A percentile compares a stretch with the other conserved stretches of the same genome.
phyloP scores from a whole-genome alignment of 2,329 filamentous ascomycete genomes.

The Trichoderma lentiforme region DNA sequence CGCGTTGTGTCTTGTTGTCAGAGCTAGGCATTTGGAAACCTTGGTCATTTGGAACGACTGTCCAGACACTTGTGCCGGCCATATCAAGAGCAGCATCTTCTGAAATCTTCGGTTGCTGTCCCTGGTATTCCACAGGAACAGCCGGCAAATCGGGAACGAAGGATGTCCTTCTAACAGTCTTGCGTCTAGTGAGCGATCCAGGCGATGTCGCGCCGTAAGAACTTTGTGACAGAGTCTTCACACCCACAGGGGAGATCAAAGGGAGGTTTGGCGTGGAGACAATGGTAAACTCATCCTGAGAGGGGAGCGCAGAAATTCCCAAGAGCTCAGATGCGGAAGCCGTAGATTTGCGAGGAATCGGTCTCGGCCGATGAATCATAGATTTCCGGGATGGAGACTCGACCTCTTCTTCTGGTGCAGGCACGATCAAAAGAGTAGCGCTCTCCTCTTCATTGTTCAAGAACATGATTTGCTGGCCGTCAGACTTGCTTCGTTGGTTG shows the following conservation, averaged over 20 bases:
- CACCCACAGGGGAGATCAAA: neutral
- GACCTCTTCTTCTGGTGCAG: constrained; percentile 24
- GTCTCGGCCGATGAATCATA: constrained; percentile 53
- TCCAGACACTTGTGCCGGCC: neutral
- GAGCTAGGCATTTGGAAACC: neutral
- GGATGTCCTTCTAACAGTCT: constrained; percentile 11
- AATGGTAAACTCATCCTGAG: neutral
- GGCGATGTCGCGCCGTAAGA: neutral
- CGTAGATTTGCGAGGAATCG: constrained; percentile 49
- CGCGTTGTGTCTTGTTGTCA: neutral
- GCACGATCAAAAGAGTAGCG: neutral
- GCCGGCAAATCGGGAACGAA: constrained; percentile 5
- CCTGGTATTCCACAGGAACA: constrained; percentile 8
- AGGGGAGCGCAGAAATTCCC: neutral
- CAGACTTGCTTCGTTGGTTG: constrained; percentile 27
- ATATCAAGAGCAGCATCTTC: neutral
- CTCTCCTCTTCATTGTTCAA: constrained; percentile 48
- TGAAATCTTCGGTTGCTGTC: neutral
- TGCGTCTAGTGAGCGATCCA: neutral
- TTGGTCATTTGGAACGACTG: constrained; percentile 9
- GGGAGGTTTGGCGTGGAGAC: neutral
- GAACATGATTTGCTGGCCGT: constrained; percentile 52
- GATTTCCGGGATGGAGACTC: constrained; percentile 29
- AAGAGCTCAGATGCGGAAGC: constrained; percentile 22
- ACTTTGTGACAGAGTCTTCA: constrained; percentile 2